Conservation (phyloP, 768 basidiomycete genomes). For the Dictyophora rubrovolvata region DNA sequence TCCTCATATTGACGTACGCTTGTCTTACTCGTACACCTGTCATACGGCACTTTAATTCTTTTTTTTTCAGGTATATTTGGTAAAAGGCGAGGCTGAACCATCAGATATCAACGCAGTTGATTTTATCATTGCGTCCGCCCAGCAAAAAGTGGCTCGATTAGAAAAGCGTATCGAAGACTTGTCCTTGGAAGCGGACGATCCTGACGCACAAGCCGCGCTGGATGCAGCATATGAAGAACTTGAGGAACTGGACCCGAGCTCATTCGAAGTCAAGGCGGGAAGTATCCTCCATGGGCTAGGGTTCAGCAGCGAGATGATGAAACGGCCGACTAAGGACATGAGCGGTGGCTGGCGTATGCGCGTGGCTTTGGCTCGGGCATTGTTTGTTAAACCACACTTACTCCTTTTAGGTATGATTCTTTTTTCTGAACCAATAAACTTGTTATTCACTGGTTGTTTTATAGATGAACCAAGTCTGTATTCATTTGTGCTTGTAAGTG, state of each 20-base stretch:
- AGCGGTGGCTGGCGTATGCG: conserved; percentile 99
- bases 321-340: conserved; percentile 96
- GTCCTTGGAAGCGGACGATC: conserved; percentile 66
- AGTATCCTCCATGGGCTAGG: conserved; percentile 97
- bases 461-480: conserved; percentile 15
- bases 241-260: conserved; percentile 91
- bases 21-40: not conserved
- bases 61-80: conserved; percentile 70
- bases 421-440: conserved; percentile 9
- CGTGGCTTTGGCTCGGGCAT: conserved; percentile 88
- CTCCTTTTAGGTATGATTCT: conserved; percentile 76
- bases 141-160: conserved; percentile 83
- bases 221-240: conserved; percentile 91
- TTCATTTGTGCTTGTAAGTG: not conserved
- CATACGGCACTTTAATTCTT: not conserved
- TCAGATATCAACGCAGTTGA: conserved; percentile 94
- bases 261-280: conserved; percentile 93
- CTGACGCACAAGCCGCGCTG: conserved; percentile 72
- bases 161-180: conserved; percentile 93
- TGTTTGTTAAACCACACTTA: conserved; percentile 95
- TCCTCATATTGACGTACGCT: conserved; percentile 68
- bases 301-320: conserved; percentile 87
- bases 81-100: conserved; percentile 91
- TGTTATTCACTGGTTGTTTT: not conserved
- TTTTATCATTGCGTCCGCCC: conserved; percentile 90